phyloP scores from a whole-genome alignment of 352 stramenopile genomes.

The Salisapilia sapeloensis region DNA sequence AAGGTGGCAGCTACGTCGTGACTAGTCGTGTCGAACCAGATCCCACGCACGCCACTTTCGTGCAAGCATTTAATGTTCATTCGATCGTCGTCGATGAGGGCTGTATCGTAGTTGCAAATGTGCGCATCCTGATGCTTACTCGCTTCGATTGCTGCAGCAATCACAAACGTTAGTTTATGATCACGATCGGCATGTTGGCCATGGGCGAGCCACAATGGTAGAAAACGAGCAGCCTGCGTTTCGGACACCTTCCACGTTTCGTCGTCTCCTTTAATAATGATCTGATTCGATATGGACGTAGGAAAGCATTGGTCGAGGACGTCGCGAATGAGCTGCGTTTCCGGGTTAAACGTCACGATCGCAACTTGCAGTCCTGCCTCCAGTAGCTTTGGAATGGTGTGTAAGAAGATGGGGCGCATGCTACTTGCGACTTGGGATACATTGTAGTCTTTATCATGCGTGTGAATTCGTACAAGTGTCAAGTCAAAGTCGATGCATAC shows the following conservation, averaged over 20 bases:
- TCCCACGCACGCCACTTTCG: conserved; percentile 48
- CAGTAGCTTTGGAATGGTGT: conserved; percentile 30
- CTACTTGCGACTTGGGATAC: too few relatives aligned
- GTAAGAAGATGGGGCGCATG: conserved; percentile 45
- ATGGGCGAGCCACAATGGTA: conserved; percentile 31
- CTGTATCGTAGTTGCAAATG: conserved; percentile 43
- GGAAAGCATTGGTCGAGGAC: conserved; percentile 40
- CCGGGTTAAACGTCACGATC: conserved; percentile 70
- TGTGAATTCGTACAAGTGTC: conserved; percentile 67
- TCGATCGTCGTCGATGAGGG: conserved; percentile 66
- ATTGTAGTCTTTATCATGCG: too few relatives aligned
- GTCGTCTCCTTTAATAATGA: conserved; percentile 57
- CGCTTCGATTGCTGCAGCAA: conserved; percentile 38
- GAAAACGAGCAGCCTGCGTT: conserved; percentile 21
- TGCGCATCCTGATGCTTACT: conserved; percentile 6
- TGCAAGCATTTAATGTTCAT: conserved; percentile 58
- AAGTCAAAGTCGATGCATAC: conserved; percentile 78
- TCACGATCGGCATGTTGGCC: conserved; percentile 36
- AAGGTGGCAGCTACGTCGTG: too few relatives aligned
- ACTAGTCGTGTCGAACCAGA: conserved; percentile 48
- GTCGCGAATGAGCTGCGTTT: conserved; percentile 38
- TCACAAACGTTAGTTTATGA: conserved; percentile 62
- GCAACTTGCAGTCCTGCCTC: conserved; percentile 26
- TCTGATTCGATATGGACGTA: conserved; percentile 6
- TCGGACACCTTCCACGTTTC: conserved; percentile 31